Evolutionary conservation across 495 filamentous ascomycete genomes (phyloP), one percentile per base, ranked within the genome.

Genomic region (Aspergillus hancockii): DNA sequence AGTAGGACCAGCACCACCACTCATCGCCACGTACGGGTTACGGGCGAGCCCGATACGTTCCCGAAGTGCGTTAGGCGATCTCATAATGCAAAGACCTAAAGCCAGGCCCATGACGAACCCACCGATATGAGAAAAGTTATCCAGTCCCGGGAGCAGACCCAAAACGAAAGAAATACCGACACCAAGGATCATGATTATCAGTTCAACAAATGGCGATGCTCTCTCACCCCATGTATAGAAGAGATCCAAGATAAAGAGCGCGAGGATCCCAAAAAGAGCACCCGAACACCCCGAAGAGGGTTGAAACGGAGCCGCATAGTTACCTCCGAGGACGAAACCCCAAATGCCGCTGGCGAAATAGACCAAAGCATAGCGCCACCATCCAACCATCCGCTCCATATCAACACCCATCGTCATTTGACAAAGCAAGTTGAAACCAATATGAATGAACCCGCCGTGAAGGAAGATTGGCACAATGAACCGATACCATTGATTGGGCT

Each of bases 121-220:
- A 34, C 94, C 94, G 59, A 98, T 96, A 66, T 98, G 94, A 23
- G 90, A 88, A 75, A 98, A 98, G 73, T 98, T 98, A 77, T 98
- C 94, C 45, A 98, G 74, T 8, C 92, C 93, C 0, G 94, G 94
- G 0, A 98, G 83, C 19, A 98, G 83, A 34, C 94, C 94, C 13
- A 98, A 83, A 4, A 93, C 91, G 65, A 98, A 97, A 1, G 92
- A 92, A 57, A 98, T 89, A 57, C 83, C 78, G 43, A 98, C 84
- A 65, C 95, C 91, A 54, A 97, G 71, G 38, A 91, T 59, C 75
- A 98, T 89, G 73, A 92, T 93, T 38, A 89, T 71, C 2, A 98
- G 76, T 62, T 98, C 94, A 52, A 88, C 85, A 67, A 85, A 81
- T 0, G 94, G 94, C 10, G 77, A 85, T 40, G 73, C 76, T 16